Base-by-base conservation (phyloP, 352 stramenopile species). In the Globisporangium camurandrum region DNA sequence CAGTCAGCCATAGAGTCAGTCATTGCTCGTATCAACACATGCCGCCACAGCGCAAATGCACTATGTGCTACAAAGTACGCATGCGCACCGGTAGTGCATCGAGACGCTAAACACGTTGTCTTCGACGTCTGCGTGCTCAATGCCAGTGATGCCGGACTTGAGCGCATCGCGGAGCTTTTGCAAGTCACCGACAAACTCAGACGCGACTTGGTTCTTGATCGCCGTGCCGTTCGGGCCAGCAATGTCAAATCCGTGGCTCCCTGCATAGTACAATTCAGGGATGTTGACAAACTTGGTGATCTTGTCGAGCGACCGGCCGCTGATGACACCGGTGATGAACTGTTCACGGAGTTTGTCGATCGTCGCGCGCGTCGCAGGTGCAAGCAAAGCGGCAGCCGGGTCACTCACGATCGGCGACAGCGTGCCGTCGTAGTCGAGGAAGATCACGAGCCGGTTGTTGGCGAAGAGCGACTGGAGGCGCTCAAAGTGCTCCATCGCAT, bases 191-290 rank as follows among this genome's bases (percentile, higher is more conserved):
- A 93, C 56, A 39, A 88, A 90, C 34, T 88, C 73, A n/a, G 69
- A 65, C 2, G 81, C 81, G 17, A 93, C 78, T 59, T 88, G 75
- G 66, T 92, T 92, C 59, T 91, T 89, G 42, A 93, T 90, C 16
- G 62, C 48, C 20, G 77, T 92, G 28, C 69, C 78, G 40, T 88
- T 68, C 8, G 80, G 84, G 3, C 83, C 85, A 33, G 78, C 64
- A 52, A 96, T 95, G 56, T 96, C 86, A 51, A 95, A 96, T 12
- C 86, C 86, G 49, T 96, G 86, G 44, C 82, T 95, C 39, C 86
- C 86, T 2, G 86, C 86, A 48, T 95, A 96, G 52, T 95, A 94
- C 34, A 96, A 56, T 47, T 92, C 73, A 19, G 80, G 82, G 47
- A 96, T 90, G 55, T 66, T 64, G 23, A 96, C 85, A 49, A 96